A percentile compares a stretch with the other conserved stretches of the same genome.
These are phyloP conservation scores for Talaromyces proteolyticus DNA, from an alignment of 495 filamentous ascomycete genomes.

Conservation along the genomic window DNA sequence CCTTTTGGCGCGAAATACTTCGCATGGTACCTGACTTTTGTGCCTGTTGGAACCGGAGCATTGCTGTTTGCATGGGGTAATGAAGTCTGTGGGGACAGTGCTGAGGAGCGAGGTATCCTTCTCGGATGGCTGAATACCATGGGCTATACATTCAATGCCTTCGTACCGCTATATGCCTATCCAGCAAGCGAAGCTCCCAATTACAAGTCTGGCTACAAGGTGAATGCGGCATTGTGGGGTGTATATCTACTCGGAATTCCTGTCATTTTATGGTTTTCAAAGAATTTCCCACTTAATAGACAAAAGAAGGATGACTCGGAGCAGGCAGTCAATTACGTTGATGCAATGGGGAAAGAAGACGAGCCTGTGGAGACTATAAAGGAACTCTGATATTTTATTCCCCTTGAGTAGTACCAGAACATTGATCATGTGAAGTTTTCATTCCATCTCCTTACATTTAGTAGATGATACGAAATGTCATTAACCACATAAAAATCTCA, in stretches of 20 bases:
- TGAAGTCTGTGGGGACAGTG: conserved; percentile 8
- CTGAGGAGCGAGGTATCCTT: conserved; percentile 3
- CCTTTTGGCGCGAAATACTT: conserved; percentile 1
- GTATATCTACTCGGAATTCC: conserved; percentile 3
- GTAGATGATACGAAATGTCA: too few species aligned
- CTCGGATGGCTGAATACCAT: conserved; percentile 6
- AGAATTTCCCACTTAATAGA: not conserved
- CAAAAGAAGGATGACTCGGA: not conserved
- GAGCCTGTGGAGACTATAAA: not conserved
- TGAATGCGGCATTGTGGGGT: conserved; percentile 9
- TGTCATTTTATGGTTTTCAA: conserved; percentile 5
- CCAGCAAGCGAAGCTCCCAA: not conserved
- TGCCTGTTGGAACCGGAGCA: not conserved
- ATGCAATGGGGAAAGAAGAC: not conserved
- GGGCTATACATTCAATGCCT: conserved; percentile 7
- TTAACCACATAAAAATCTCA: too few species aligned
- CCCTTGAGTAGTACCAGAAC: too few species aligned
- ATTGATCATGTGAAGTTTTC: too few species aligned
- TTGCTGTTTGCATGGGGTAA: conserved; percentile 1
- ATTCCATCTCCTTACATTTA: too few species aligned
- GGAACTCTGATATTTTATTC: not conserved
- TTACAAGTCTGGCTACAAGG: conserved; percentile 1
- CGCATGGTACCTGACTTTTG: conserved; percentile 4
- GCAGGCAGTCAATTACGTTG: not conserved
- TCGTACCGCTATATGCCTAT: not conserved